These are phyloP conservation scores for Amoebophrya sp. DNA, from an alignment of 169 alveolate species.

Conservation along the genomic window DNA sequence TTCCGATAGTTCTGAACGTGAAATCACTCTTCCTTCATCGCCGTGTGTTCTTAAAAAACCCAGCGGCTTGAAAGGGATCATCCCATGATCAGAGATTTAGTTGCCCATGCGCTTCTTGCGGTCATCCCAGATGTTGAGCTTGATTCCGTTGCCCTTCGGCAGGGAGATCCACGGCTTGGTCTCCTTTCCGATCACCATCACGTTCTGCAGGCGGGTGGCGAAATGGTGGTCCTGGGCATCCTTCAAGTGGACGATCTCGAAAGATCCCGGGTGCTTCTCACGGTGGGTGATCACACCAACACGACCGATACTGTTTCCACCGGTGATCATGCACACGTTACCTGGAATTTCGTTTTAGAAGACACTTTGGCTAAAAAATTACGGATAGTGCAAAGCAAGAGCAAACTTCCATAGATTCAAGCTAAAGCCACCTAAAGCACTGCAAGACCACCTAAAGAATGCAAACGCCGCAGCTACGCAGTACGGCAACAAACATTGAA, in stretches of 20 bases:
- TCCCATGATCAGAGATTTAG: too few species aligned
- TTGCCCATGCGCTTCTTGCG: conserved; percentile 31
- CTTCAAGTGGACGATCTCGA: conserved; percentile 90
- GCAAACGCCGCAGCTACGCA: background rate
- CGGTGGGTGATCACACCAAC: conserved; percentile 90
- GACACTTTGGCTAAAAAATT: too few species aligned
- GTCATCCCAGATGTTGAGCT: conserved; percentile 43
- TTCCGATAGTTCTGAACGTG: too few species aligned
- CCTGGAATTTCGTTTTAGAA: too few species aligned
- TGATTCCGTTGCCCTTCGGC: conserved; percentile 67
- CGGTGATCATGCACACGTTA: conserved; percentile 85
- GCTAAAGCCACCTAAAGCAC: too few species aligned
- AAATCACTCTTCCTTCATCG: too few species aligned
- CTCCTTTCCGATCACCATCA: conserved; percentile 93
- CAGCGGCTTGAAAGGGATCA: too few species aligned
- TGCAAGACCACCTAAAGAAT: too few species aligned
- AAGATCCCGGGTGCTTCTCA: conserved; percentile 94
- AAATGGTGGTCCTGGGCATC: conserved; percentile 83
- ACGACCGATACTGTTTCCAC: conserved; percentile 98
- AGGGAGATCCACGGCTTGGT: conserved; percentile 84
- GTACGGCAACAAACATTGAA: background rate
- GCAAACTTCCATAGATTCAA: too few species aligned
- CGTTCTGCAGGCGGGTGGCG: conserved; percentile 92
- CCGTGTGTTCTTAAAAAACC: too few species aligned
- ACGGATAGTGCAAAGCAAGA: too few species aligned